Evolutionary conservation across 2,329 filamentous ascomycete genomes (phyloP).

Genomic region (Talaromyces sp.): DNA sequence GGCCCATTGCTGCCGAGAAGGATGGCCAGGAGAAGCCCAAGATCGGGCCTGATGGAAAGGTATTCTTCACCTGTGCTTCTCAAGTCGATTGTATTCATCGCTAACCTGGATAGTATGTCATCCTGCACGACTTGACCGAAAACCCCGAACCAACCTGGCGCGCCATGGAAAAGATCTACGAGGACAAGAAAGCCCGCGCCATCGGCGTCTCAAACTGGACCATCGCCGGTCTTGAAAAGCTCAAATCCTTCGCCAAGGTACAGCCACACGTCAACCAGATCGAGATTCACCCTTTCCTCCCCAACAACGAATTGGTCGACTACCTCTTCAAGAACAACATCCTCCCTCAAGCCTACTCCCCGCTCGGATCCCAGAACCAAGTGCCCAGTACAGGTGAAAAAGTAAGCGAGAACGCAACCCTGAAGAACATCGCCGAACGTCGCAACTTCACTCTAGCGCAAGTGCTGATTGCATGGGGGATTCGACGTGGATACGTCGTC

Average conservation of each 20-base stretch:
- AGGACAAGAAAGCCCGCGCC: constrained; percentile 60
- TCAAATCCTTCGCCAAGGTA: constrained; percentile 43
- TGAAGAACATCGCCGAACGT: constrained; percentile 58
- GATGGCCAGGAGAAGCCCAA: constrained; percentile 47
- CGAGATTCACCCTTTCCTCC: constrained; percentile 48
- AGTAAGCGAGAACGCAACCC: constrained; percentile 56
- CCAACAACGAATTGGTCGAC: constrained; percentile 42
- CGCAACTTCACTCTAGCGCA: constrained; percentile 58
- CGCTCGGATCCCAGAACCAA: constrained; percentile 63
- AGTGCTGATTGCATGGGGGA: constrained; percentile 62
- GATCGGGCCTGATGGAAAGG: constrained; percentile 52
- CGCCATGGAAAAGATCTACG: constrained; percentile 59
- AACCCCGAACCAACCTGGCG: constrained; percentile 64
- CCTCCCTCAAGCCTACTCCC: constrained; percentile 43
- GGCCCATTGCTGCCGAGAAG: constrained; percentile 51
- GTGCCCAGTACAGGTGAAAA: constrained; percentile 66
- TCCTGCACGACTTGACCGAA: constrained; percentile 62
- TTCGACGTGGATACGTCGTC: constrained; percentile 63
- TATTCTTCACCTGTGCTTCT: constrained; percentile 23
- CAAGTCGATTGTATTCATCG: background rate
- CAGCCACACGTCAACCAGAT: constrained; percentile 45
- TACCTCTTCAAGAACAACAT: constrained; percentile 43
- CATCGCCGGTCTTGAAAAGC: constrained; percentile 47
- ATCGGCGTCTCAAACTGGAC: constrained; percentile 78
- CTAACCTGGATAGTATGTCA: constrained; percentile 48